These are phyloP conservation scores for Pilobolus umbonatus DNA, from an alignment of 192 early-diverging fungal genomes.

Conservation along the genomic window DNA sequence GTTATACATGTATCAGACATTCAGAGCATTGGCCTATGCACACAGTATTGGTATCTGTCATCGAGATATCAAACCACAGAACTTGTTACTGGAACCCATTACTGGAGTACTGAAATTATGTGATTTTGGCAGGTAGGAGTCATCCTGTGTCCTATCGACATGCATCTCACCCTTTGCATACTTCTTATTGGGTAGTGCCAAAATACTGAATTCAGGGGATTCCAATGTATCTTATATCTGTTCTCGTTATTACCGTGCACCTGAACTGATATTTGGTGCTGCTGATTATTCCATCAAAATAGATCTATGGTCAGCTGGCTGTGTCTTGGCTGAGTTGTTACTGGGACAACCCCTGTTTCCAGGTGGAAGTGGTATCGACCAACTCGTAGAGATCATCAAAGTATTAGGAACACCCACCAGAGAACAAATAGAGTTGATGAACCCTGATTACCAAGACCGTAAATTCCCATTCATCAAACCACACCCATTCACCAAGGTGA, in stretches of 20 bases:
- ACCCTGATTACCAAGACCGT: slow-evolving; percentile 97
- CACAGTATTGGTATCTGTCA: slow-evolving; percentile 98
- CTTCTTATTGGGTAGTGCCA: slow-evolving; percentile 58
- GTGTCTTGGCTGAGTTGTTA: slow-evolving; percentile 96
- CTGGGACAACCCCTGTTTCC: slow-evolving; percentile 91
- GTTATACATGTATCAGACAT: slow-evolving; percentile 98
- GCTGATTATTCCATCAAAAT: slow-evolving; percentile 87
- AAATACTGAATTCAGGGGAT: slow-evolving; percentile 90
- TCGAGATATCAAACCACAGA: slow-evolving; percentile 99
- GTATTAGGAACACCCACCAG: slow-evolving; percentile 92
- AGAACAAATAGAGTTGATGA: slow-evolving; percentile 97
- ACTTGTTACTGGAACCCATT: slow-evolving; percentile 85
- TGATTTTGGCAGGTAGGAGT: slow-evolving; percentile 81
- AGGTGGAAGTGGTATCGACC: slow-evolving; percentile 96
- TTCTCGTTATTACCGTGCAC: slow-evolving; percentile 95
- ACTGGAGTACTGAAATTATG: slow-evolving; percentile 95
- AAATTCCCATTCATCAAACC: slow-evolving; percentile 98
- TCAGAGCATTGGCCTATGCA: slow-evolving; percentile 94
- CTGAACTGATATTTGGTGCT: slow-evolving; percentile 95
- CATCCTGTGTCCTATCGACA: not conserved
- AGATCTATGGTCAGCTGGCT: slow-evolving; percentile 95
- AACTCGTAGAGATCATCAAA: slow-evolving; percentile 99
- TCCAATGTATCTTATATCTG: slow-evolving; percentile 99
- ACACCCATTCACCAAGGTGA: slow-evolving; percentile 80
- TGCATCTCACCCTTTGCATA: not conserved